Evolutionary conservation across 257 asterid species (phyloP).

Genomic region (Ilex asprella): DNA sequence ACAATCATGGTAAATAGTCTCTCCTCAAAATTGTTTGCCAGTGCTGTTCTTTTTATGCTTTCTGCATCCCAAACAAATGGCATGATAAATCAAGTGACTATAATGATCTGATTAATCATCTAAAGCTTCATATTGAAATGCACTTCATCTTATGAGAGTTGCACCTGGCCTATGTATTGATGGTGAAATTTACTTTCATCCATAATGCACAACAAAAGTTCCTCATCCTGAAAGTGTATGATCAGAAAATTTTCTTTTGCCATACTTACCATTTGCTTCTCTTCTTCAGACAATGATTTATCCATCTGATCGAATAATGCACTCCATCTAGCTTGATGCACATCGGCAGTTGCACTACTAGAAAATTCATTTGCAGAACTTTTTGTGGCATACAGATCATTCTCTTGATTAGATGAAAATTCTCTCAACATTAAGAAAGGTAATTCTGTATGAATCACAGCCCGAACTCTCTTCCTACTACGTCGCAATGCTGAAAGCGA

Average conservation of each 20-base stretch:
- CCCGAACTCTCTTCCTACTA: constrained; percentile 73
- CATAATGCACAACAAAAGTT: too few relatives aligned
- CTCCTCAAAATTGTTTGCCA: too few relatives aligned
- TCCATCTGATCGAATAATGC: constrained; percentile 69
- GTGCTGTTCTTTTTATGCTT: too few relatives aligned
- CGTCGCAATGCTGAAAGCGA: constrained; percentile 62
- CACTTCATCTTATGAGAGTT: too few relatives aligned
- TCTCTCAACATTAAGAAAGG: constrained; percentile 66
- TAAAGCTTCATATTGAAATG: too few relatives aligned
- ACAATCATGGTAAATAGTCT: too few relatives aligned
- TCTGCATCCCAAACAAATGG: too few relatives aligned
- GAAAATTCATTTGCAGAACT: constrained; percentile 16
- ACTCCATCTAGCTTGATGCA: constrained; percentile 66
- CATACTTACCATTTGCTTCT: constrained; percentile 59
- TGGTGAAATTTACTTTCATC: background rate
- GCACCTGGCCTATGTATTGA: background rate
- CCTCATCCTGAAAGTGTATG: background rate
- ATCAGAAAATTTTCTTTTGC: background rate
- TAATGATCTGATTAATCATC: too few relatives aligned
- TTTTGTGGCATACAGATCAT: constrained; percentile 14
- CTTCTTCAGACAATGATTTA: constrained; percentile 73
- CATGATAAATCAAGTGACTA: too few relatives aligned
- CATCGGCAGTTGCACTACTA: constrained; percentile 34
- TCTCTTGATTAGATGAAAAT: constrained; percentile 44
- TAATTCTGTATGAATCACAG: constrained; percentile 60